Evolutionary conservation across 192 early-diverging fungal species (phyloP).

Genomic region (Rhizophagus clarus): DNA sequence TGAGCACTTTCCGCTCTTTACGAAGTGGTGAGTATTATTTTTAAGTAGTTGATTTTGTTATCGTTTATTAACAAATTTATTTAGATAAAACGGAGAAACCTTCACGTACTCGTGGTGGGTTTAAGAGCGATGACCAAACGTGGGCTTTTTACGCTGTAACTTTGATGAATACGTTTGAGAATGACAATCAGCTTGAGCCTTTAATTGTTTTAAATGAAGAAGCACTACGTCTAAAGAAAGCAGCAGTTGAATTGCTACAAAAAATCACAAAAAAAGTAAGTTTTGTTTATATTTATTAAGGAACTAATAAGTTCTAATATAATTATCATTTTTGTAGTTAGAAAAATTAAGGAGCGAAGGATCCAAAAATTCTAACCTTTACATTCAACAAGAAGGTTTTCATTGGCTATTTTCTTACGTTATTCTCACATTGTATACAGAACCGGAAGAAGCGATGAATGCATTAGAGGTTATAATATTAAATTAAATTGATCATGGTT

Average conservation of each 20-base stretch:
- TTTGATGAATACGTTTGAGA: constrained; percentile 49
- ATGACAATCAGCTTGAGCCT: constrained; percentile 39
- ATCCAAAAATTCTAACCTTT: constrained; percentile 30
- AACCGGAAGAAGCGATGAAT: constrained; percentile 57
- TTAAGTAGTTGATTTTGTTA: not conserved
- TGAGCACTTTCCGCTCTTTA: constrained; percentile 56
- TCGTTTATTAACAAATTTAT: not conserved
- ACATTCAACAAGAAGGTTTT: constrained; percentile 46
- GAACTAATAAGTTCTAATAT: not conserved
- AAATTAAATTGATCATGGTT: not conserved
- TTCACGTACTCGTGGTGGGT: constrained; percentile 33
- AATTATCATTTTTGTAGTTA: not conserved
- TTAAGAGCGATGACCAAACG: constrained; percentile 57
- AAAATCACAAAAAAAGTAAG: constrained; percentile 43
- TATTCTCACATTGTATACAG: constrained; percentile 64
- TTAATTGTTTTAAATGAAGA: constrained; percentile 44
- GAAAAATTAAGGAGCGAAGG: not conserved
- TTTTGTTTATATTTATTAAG: not conserved
- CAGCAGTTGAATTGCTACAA: constrained; percentile 40
- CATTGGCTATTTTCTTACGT: constrained; percentile 73
- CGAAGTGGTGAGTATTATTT: constrained; percentile 30
- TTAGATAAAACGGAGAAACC: not conserved
- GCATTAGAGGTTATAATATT: constrained; percentile 11
- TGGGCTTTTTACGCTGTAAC: constrained; percentile 61
- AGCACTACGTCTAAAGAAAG: constrained; percentile 43